These are phyloP conservation scores for Laguncularia racemosa DNA, from an alignment of 345 rosid genomes.

Conservation along the genomic window DNA sequence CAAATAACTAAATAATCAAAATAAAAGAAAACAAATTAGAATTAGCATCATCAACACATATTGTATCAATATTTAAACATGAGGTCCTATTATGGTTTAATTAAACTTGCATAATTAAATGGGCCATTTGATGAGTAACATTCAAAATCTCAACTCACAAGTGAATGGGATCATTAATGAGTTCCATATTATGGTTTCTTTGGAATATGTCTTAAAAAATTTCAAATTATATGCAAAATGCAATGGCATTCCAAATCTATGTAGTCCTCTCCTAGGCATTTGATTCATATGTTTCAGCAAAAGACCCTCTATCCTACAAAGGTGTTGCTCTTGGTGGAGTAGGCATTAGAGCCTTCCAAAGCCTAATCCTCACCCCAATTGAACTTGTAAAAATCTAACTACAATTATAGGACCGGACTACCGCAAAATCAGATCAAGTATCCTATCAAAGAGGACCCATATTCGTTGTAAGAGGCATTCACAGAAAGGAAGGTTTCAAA, in stretches of 20 bases:
- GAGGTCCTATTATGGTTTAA: too few species aligned
- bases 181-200: too few species aligned
- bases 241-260: constrained; percentile 87
- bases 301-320: constrained; percentile 76
- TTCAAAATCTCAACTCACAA: too few species aligned
- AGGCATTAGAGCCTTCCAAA: constrained; percentile 82
- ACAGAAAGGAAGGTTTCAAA: constrained; percentile 41
- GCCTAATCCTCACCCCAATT: constrained; percentile 68
- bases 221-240: constrained; percentile 42
- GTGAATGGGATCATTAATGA: too few species aligned
- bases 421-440: constrained; percentile 9
- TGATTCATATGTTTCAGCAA: constrained; percentile 35
- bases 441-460: constrained; percentile 38
- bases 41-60: too few species aligned
- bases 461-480: constrained; percentile 51
- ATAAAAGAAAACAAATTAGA: too few species aligned
- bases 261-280: constrained; percentile 77
- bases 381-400: constrained; percentile 87
- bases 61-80: too few species aligned
- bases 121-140: too few species aligned
- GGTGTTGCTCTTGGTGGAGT: constrained; percentile 85
- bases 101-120: too few species aligned
- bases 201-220: too few species aligned
- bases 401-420: constrained; percentile 40
- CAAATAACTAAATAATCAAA: too few species aligned